Evolutionary conservation across 768 basidiomycete species (phyloP).

Genomic region (Mycena metata): DNA sequence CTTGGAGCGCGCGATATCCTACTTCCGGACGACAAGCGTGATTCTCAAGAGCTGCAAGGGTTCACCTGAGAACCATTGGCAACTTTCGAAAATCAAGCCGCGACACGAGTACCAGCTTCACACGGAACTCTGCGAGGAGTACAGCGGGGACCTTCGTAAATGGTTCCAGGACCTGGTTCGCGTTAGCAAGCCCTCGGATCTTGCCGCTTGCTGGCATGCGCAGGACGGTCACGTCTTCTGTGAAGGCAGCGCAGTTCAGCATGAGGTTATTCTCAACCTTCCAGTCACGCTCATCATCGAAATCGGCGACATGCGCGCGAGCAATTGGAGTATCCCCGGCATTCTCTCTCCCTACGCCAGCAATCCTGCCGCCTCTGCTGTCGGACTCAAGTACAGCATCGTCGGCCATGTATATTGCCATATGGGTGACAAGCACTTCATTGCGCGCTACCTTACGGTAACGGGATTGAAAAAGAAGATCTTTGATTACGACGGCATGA

Average conservation of each 20-base stretch:
- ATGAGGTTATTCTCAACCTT: slow-evolving; percentile 15
- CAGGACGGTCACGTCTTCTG: background rate
- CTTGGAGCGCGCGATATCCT: slow-evolving; percentile 1
- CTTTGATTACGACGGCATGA: slow-evolving; percentile 26
- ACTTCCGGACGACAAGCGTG: background rate
- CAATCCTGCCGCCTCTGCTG: slow-evolving; percentile 7
- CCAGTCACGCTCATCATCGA: slow-evolving; percentile 10
- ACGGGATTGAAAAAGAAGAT: background rate
- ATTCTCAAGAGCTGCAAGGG: background rate
- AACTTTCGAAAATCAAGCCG: background rate
- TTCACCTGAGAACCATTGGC: background rate
- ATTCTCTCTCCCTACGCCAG: slow-evolving; percentile 2
- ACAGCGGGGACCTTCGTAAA: slow-evolving; percentile 10
- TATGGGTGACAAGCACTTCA: background rate
- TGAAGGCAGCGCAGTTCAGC: background rate
- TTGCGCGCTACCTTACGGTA: background rate
- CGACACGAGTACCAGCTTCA: background rate
- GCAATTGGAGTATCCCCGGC: slow-evolving; percentile 4
- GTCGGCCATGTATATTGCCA: slow-evolving; percentile 16
- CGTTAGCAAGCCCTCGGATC: background rate
- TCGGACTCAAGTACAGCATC: slow-evolving; percentile 14
- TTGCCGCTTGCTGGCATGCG: slow-evolving; percentile 4
- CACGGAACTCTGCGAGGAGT: background rate
- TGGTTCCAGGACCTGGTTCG: slow-evolving; percentile 23
- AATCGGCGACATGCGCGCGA: background rate